These are phyloP conservation scores for Chrysoporthe puriensis DNA, from an alignment of 2,329 filamentous ascomycete genomes.

Conservation along the genomic window DNA sequence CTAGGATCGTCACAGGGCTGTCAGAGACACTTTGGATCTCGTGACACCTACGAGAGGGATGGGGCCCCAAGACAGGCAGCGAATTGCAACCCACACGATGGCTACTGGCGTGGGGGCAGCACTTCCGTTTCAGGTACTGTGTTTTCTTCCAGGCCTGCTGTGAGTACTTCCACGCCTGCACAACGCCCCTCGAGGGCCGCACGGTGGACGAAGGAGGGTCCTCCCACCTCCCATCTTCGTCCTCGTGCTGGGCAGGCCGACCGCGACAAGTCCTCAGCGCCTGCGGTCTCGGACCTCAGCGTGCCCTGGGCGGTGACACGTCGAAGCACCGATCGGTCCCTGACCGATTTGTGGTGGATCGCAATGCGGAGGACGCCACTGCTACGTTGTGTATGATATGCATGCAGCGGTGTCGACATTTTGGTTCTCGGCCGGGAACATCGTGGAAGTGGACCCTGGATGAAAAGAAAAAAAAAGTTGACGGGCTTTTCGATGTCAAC, in stretches of 20 bases:
- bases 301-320: not conserved
- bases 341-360: constrained; percentile 24
- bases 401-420: constrained; percentile 5
- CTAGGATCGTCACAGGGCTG: not conserved
- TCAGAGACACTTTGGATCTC: constrained; percentile 1
- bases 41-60: constrained; percentile 31
- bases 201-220: no score
- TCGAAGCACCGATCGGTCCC: constrained; percentile 14
- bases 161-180: not conserved
- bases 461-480: no score
- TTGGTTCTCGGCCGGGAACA: not conserved
- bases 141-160: not conserved
- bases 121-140: not conserved
- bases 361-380: constrained; percentile 8
- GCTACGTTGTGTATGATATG: constrained; percentile 22
- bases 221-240: not conserved
- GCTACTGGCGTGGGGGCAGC: constrained; percentile 4
- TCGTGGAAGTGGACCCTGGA: not conserved
- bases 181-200: no score
- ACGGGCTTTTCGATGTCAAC: not conserved
- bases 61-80: constrained; percentile 8
- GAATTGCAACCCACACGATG: not conserved
- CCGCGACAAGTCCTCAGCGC: not conserved
- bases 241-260: not conserved
- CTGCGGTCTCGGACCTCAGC: constrained; percentile 2